Percentiles rank a stretch among this genome's conserved stretches.
phyloP scores from a whole-genome alignment of 2,329 filamentous ascomycete species.

The Lanzia echinophila region DNA sequence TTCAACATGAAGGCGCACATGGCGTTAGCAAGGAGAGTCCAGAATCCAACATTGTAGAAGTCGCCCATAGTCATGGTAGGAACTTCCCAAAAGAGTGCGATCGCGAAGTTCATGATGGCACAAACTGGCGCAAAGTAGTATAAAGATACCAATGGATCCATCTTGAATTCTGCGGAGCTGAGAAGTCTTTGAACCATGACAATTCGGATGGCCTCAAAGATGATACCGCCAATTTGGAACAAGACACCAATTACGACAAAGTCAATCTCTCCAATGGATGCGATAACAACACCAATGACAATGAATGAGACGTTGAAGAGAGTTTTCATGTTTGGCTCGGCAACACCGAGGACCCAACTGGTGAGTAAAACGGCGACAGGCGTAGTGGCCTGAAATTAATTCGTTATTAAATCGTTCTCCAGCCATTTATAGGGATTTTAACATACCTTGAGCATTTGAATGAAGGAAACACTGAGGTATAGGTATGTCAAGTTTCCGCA shows the following conservation, averaged over 20 bases:
- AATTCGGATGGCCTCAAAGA: slow-evolving; percentile 76
- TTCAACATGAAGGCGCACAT: slow-evolving; percentile 75
- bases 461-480: slow-evolving; percentile 92
- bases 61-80: slow-evolving; percentile 63
- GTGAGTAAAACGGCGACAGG: slow-evolving; percentile 88
- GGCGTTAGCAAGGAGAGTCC: slow-evolving; percentile 69
- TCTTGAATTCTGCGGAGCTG: slow-evolving; percentile 80
- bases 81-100: slow-evolving; percentile 68
- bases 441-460: slow-evolving; percentile 95
- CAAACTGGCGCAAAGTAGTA: slow-evolving; percentile 88
- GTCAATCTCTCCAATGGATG: slow-evolving; percentile 90
- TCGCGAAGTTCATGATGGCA: slow-evolving; percentile 70
- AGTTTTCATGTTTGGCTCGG: slow-evolving; percentile 72
- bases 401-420: slow-evolving; percentile 10
- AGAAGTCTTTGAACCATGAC: slow-evolving; percentile 80
- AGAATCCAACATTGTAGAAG: slow-evolving; percentile 65
- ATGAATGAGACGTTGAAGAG: slow-evolving; percentile 93
- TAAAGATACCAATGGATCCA: slow-evolving; percentile 81
- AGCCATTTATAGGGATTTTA: neutral
- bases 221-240: slow-evolving; percentile 70
- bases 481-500: slow-evolving; percentile 95
- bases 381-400: slow-evolving; percentile 65
- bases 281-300: slow-evolving; percentile 88
- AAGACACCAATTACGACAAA: slow-evolving; percentile 77
- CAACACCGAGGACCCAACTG: slow-evolving; percentile 78